Base-by-base conservation (phyloP, 164 flowering plant genomes). In the Magnolia changhungtana region DNA sequence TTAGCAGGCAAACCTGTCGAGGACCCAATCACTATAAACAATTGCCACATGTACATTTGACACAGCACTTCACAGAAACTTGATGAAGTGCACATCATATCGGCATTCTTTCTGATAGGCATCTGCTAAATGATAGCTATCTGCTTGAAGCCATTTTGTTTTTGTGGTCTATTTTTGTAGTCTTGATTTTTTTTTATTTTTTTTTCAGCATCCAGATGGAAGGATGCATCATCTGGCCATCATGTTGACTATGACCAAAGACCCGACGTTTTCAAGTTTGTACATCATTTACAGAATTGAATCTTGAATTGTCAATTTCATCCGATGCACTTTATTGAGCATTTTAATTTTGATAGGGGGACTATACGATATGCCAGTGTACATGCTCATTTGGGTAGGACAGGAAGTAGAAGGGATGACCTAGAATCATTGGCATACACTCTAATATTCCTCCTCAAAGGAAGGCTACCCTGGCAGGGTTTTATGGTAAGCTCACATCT, bases 161-260 rank as follows among this genome's bases (percentile, higher is more conserved):
- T 55, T 55, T 55, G 61, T 9, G 13, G 18, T 55, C 61, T 16
- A 55, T 55, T 11, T 55, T 55, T 55, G 1, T 55, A 16, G 14
- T 55, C 18, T 55, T 55, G 61, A 55, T 8, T 16, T 3, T 16
- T 3, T 0, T 16, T 8, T 24, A 24, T 55, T 16, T 55, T 84
- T 71, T 16, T 55, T 84, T 71, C 92, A 93, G 98, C 98, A 31
- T 87, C 96, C 72, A 90, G 83, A 79, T 93, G 98, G 98, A 89
- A 86, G 80, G 95, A 90, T 71, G 72, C 87, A 16, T 81, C 90
- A 51, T 83, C 91, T 55, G 92, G 95, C 55, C 86, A 77, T 29
- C 98, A 93, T 85, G 98, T 92, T 66, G 98, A 89, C 19, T 93
- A 93, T 86, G 98, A 93, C 78, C 98, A 93, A 82, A 84, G 92